These are phyloP conservation scores for Knoxia roxburghii DNA, from an alignment of 257 asterid genomes.

Conservation along the genomic window DNA sequence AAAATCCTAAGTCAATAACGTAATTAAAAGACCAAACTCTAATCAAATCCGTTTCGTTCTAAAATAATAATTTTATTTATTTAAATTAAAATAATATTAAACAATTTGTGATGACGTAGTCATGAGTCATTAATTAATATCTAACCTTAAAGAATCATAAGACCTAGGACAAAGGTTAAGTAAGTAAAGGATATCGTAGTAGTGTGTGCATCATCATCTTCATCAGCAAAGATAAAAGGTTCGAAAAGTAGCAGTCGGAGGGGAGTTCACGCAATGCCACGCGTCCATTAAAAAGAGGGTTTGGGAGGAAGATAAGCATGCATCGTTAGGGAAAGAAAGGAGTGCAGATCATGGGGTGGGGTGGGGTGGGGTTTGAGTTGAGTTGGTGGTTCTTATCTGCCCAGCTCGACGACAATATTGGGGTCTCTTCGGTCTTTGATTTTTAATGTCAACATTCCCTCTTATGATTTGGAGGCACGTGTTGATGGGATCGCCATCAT, in stretches of 20 bases:
- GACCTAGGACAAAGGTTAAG: too few species aligned
- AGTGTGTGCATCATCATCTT: neutral
- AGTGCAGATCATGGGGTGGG: too few species aligned
- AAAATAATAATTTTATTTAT: too few species aligned
- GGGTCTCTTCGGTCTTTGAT: constrained; percentile 10
- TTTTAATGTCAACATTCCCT: neutral
- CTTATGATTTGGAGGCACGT: neutral
- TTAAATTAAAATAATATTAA: too few species aligned
- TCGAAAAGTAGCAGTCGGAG: constrained; percentile 21
- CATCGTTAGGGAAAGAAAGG: constrained; percentile 2
- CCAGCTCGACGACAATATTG: constrained; percentile 33
- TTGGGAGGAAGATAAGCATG: constrained; percentile 45
- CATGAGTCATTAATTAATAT: too few species aligned
- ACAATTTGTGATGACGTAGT: too few species aligned
- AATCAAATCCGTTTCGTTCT: too few species aligned
- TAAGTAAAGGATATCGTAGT: too few species aligned
- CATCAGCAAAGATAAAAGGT: too few species aligned
- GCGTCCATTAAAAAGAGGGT: constrained; percentile 20
- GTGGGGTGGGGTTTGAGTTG: constrained; percentile 7
- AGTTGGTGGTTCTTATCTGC: constrained; percentile 48
- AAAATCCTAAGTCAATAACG: constrained; percentile 28
- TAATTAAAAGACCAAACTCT: constrained; percentile 5
- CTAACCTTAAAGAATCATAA: too few species aligned
- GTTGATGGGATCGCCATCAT: neutral
- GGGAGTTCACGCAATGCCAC: constrained; percentile 33